Evolutionary conservation across 1,284 basidiomycete species (phyloP), one percentile per base, ranked within the genome.

Genomic region (Boletellus deceptivus): DNA sequence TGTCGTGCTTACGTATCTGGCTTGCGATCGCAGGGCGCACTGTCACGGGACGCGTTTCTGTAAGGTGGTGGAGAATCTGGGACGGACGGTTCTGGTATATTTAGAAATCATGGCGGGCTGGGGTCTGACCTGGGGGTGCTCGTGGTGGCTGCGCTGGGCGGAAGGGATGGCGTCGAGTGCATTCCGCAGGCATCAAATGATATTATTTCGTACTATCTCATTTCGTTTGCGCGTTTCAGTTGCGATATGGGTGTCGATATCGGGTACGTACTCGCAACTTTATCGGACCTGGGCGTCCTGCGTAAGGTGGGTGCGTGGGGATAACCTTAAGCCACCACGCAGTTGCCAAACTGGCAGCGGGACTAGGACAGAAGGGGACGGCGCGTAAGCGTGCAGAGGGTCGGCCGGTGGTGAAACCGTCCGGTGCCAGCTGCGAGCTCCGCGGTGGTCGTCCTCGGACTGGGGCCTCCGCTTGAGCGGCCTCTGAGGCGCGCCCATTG

Each of bases 1-100:
- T 51, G 49, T 43, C 4, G 47, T 60, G 33, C 60, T 70, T 58
- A 65, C 61, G 56, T 70, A 61, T 53, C 16, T 37, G 60, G 50
- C 34, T 43, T 55, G 53, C 56, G 45, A 58, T 61, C 46, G 46
- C 55, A 77, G 75, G 68, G 62, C 20, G 72, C 58, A 38, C 56
- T 77, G 49, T 65, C 75, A 54, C 69, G 70, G 55, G 76, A 78
- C 22, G 75, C 75, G 13, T 78, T 75, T 59, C 46, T 74, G 58
- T 64, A 34, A 35, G 17, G 2, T 35, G 50, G 11, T 39, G 48
- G 34, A 18, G 20, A 35, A 20, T 36, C 27, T 24, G 42, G 14
- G 6, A 20, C 9, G 25, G 31, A 45, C 29, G 31, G 25, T 52
- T 58, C 58, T 40, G 53, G 54, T 54, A 27, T 43, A 49, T 49